A percentile compares a stretch with the other conserved stretches of the same genome.
Evolutionary conservation across 176 grass and related monocot genomes (phyloP).

Genomic region (Pontederia crassipes): DNA sequence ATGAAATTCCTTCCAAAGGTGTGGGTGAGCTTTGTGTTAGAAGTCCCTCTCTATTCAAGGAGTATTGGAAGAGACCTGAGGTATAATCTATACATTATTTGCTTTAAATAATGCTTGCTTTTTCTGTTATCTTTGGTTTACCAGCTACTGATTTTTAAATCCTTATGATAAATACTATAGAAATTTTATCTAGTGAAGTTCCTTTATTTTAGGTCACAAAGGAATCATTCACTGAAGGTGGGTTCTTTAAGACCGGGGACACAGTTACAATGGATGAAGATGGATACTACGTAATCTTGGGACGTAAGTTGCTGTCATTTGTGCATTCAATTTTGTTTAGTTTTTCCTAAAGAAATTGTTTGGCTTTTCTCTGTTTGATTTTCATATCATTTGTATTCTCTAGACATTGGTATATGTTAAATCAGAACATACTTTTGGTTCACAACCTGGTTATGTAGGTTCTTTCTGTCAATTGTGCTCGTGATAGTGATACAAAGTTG

Average conservation of each 20-base stretch:
- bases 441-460: too few relatives aligned
- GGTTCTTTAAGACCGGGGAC: conserved; percentile 94
- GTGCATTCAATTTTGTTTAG: conserved; percentile 1
- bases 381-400: too few relatives aligned
- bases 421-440: not conserved
- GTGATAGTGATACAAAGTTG: too few relatives aligned
- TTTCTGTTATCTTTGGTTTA: not conserved
- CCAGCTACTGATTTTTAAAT: not conserved
- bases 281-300: conserved; percentile 81
- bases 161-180: too few relatives aligned
- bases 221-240: conserved; percentile 69
- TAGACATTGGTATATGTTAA: not conserved
- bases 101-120: not conserved
- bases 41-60: conserved; percentile 91
- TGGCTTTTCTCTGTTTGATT: conserved; percentile 19
- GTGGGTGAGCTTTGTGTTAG: conserved; percentile 91
- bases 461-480: too few relatives aligned
- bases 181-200: conserved; percentile 1
- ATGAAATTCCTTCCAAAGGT: conserved; percentile 31
- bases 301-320: conserved; percentile 48
- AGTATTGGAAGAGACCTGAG: conserved; percentile 81
- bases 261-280: conserved; percentile 78
- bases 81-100: conserved; percentile 21
- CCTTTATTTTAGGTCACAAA: conserved; percentile 51
- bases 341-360: conserved; percentile 6